Percentiles rank a stretch among this genome's conserved stretches.
These are phyloP conservation scores for Mortierella sp. DNA, from an alignment of 371 early-diverging fungal species.

Conservation along the genomic window DNA sequence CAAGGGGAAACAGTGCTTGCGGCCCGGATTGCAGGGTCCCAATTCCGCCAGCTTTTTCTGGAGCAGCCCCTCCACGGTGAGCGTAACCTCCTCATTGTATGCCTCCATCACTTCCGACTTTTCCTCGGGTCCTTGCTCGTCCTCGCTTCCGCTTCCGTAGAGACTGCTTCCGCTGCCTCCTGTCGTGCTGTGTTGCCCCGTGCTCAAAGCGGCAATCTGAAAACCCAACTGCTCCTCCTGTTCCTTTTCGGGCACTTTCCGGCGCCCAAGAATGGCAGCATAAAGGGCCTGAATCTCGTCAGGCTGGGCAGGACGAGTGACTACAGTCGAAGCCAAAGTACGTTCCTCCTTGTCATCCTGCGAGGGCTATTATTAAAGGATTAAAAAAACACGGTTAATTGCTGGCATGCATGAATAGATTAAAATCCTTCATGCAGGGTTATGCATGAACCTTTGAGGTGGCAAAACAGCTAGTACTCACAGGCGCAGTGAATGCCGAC, in stretches of 20 bases:
- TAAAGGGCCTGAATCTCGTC: neutral
- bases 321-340: neutral
- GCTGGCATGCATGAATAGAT: neutral
- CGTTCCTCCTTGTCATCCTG: neutral
- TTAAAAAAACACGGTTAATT: neutral
- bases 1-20: neutral
- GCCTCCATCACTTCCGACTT: neutral
- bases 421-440: neutral
- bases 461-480: neutral
- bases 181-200: neutral
- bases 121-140: neutral
- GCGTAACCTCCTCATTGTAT: neutral
- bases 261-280: conserved; percentile 4
- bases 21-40: neutral
- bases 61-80: neutral
- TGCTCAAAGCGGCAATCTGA: neutral
- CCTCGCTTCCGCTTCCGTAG: conserved; percentile 1
- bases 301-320: neutral
- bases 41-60: neutral
- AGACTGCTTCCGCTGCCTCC: conserved; percentile 10
- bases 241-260: neutral
- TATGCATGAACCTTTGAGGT: neutral
- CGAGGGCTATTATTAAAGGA: neutral
- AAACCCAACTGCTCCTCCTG: neutral
- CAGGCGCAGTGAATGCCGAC: neutral